Percentiles rank a stretch among this genome's conserved stretches.
These are phyloP conservation scores for Kodamaea suecica DNA, from an alignment of 1,139 yeast species.

Conservation along the genomic window DNA sequence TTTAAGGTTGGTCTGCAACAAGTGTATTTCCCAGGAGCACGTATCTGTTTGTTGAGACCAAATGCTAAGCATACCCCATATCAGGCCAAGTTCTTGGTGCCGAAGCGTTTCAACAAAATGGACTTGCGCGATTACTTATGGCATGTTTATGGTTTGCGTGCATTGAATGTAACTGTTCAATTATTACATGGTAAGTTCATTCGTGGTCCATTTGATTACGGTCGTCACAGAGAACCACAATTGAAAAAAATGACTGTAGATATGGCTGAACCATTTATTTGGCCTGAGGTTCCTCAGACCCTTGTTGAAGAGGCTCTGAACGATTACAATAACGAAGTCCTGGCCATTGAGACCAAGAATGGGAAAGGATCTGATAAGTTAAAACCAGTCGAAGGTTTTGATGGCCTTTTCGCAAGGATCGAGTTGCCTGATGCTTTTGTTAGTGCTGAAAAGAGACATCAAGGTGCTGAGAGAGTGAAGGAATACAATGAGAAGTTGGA, in stretches of 20 bases:
- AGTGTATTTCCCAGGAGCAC: conserved; percentile 79
- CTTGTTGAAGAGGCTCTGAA: conserved; percentile 23
- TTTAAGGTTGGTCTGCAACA: conserved; percentile 73
- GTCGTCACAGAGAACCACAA: conserved; percentile 77
- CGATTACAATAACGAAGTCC: conserved; percentile 26
- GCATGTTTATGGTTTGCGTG: conserved; percentile 84
- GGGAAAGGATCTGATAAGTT: conserved; percentile 62
- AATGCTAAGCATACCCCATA: conserved; percentile 93
- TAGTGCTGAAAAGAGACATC: conserved; percentile 47
- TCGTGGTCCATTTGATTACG: conserved; percentile 59
- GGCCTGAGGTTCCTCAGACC: conserved; percentile 67
- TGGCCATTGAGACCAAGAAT: conserved; percentile 27
- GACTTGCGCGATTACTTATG: conserved; percentile 89
- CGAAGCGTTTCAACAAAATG: conserved; percentile 84
- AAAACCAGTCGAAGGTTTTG: conserved; percentile 71
- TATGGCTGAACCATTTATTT: conserved; percentile 87
- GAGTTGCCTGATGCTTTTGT: conserved; percentile 71
- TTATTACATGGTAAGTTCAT: conserved; percentile 70
- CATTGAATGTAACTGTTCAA: conserved; percentile 82
- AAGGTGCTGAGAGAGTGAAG: conserved; percentile 39
- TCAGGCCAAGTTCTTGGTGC: conserved; percentile 92
- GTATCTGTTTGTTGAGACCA: conserved; percentile 75
- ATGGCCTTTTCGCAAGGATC: conserved; percentile 72
- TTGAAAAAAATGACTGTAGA: conserved; percentile 93
- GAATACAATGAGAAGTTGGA: conserved; percentile 23